phyloP scores from a whole-genome alignment of 2,329 filamentous ascomycete genomes.

The Ceratocystis cubensis region DNA sequence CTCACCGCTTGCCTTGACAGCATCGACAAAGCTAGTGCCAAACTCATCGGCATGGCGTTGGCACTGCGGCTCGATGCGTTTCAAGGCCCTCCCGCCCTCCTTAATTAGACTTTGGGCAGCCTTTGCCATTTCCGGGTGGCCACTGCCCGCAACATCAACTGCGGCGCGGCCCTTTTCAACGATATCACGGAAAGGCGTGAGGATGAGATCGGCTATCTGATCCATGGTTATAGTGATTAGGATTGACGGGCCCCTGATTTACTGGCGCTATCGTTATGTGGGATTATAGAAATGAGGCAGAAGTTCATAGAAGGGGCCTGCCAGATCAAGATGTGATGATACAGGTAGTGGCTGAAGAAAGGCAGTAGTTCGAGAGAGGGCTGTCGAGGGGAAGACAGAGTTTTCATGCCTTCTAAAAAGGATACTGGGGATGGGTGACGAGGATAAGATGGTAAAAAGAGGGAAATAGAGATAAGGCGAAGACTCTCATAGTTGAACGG shows the following conservation, averaged over 20 bases:
- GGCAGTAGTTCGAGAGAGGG: not conserved
- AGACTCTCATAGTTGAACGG: not conserved
- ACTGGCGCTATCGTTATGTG: not conserved
- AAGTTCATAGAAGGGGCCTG: too few species aligned
- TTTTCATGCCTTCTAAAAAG: not conserved
- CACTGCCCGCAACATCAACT: slow-evolving; percentile 35
- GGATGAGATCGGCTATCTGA: slow-evolving; percentile 33
- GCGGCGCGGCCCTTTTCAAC: slow-evolving; percentile 39
- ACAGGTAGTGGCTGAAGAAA: not conserved
- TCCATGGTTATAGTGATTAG: slow-evolving; percentile 28
- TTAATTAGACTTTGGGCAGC: slow-evolving; percentile 37
- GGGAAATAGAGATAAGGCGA: not conserved
- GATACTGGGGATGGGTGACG: not conserved
- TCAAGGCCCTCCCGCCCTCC: slow-evolving; percentile 38
- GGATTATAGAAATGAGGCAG: too few species aligned
- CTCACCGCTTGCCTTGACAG: slow-evolving; percentile 43
- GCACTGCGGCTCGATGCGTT: slow-evolving; percentile 41
- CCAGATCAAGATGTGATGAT: too few species aligned
- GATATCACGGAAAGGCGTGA: slow-evolving; percentile 41
- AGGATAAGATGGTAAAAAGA: not conserved
- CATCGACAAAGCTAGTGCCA: slow-evolving; percentile 37
- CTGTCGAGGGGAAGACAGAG: not conserved
- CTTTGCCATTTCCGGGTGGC: slow-evolving; percentile 36
- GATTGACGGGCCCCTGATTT: not conserved
- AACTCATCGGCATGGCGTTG: slow-evolving; percentile 38